Conservation (phyloP, 2,329 filamentous ascomycete genomes). For the Coniella vitis region DNA sequence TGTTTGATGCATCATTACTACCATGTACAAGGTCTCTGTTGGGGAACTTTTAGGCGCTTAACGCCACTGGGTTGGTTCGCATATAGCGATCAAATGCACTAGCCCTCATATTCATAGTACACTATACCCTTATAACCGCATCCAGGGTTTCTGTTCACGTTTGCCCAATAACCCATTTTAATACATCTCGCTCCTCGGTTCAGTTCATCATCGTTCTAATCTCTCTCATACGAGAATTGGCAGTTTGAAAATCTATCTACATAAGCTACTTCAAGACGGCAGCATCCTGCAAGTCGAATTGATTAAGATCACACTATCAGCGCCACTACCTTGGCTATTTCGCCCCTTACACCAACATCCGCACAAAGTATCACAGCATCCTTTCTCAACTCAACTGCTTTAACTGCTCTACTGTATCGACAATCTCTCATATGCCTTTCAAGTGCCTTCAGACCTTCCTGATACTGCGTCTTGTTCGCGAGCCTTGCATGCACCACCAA, state of each 20-base stretch:
- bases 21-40: not conserved
- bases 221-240: too few relatives aligned
- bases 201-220: too few relatives aligned
- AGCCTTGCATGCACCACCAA: slow-evolving; percentile 31
- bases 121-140: not conserved
- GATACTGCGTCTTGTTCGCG: slow-evolving; percentile 27
- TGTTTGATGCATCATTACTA: not conserved
- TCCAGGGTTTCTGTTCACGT: too few relatives aligned
- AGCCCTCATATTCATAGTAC: not conserved
- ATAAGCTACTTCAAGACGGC: too few relatives aligned
- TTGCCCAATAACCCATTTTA: too few relatives aligned
- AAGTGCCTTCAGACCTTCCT: slow-evolving; percentile 26
- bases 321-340: too few relatives aligned
- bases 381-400: not conserved
- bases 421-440: slow-evolving; percentile 26
- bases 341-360: too few relatives aligned
- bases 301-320: too few relatives aligned
- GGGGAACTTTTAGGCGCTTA: not conserved
- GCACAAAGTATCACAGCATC: too few relatives aligned
- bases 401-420: not conserved
- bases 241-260: too few relatives aligned
- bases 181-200: too few relatives aligned
- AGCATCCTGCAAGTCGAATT: too few relatives aligned
- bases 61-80: not conserved
- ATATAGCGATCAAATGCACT: not conserved